Evolutionary conservation across 257 asterid genomes (phyloP).

Genomic region (Penstemon davidsonii): DNA sequence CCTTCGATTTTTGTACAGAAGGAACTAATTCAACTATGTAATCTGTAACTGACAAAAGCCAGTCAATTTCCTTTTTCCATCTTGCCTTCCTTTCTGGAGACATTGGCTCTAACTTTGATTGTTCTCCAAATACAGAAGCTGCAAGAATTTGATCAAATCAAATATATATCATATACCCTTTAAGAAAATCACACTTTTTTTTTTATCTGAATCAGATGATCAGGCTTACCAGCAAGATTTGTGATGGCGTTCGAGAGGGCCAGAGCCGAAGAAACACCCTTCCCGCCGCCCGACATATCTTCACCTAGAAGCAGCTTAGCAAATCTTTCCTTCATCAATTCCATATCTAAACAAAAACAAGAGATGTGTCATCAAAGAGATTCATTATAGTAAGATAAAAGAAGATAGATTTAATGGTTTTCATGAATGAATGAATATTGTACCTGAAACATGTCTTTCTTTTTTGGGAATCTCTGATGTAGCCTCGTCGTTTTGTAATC

Average conservation of each 20-base stretch:
- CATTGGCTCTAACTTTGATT: slow-evolving; percentile 79
- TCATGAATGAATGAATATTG: background rate
- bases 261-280: slow-evolving; percentile 89
- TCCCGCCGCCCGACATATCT: slow-evolving; percentile 95
- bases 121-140: slow-evolving; percentile 94
- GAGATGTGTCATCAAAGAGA: background rate
- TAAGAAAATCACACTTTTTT: too few species aligned
- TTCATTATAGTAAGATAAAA: background rate
- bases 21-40: slow-evolving; percentile 81
- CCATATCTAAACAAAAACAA: slow-evolving; percentile 51
- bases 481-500: slow-evolving; percentile 25
- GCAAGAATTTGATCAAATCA: slow-evolving; percentile 22
- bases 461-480: slow-evolving; percentile 26
- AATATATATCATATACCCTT: background rate
- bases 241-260: slow-evolving; percentile 89
- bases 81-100: slow-evolving; percentile 57
- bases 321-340: slow-evolving; percentile 72
- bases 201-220: too few species aligned
- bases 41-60: slow-evolving; percentile 83
- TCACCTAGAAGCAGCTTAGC: slow-evolving; percentile 84
- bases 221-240: slow-evolving; percentile 69
- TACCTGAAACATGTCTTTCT: slow-evolving; percentile 47
- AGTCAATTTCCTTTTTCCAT: slow-evolving; percentile 83
- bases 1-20: slow-evolving; percentile 65
- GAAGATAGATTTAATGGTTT: background rate